Evolutionary conservation across 73 alveolate species (phyloP).

Genomic region (Paramecium primaurelia): DNA sequence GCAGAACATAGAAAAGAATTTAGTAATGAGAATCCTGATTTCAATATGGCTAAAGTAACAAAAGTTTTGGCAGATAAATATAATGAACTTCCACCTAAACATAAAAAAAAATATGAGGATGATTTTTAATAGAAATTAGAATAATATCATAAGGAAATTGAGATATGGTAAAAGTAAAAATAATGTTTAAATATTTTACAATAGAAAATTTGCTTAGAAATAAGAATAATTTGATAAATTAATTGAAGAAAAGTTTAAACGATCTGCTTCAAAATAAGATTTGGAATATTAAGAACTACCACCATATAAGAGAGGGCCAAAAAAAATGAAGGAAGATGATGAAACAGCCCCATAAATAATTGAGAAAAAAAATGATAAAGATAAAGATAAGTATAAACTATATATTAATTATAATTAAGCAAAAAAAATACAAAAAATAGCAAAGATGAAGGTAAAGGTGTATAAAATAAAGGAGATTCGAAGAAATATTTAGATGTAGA

Average conservation of each 20-base stretch:
- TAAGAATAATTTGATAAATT: not conserved
- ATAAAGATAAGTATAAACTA: not conserved
- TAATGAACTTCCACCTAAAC: not conserved
- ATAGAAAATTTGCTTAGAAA: not conserved
- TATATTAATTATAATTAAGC: not conserved
- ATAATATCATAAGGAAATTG: not conserved
- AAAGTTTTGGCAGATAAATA: not conserved
- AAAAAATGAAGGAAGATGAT: not conserved
- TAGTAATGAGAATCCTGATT: not conserved
- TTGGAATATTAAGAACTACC: slow-evolving; percentile 3
- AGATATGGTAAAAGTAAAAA: not conserved
- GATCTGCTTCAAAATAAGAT: not conserved
- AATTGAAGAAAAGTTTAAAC: not conserved
- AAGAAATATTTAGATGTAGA: not conserved
- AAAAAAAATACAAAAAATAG: not conserved
- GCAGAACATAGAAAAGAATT: not conserved
- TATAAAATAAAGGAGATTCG: not conserved
- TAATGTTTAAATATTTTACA: not conserved
- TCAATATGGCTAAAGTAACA: not conserved
- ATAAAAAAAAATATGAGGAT: slow-evolving; percentile 22
- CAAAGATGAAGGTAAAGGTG: not conserved
- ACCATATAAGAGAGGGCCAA: not conserved
- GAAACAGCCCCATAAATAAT: not conserved
- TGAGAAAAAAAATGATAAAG: not conserved
- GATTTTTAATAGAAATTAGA: not conserved